Evolutionary conservation across 768 basidiomycete genomes (phyloP).

Genomic region (Suillus discolor): DNA sequence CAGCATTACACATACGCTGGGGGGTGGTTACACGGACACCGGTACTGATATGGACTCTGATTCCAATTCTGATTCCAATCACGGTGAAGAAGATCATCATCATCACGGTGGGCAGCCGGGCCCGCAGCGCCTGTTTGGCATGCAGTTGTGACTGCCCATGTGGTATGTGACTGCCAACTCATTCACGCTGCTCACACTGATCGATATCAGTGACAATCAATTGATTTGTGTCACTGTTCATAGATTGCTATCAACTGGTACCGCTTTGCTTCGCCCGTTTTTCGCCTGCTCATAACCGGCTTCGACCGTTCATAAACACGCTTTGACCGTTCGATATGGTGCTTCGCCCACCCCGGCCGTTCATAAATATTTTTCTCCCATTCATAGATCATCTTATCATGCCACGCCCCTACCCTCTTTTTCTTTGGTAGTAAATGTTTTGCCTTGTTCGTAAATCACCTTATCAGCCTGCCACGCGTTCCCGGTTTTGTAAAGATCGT

Average conservation of each 20-base stretch:
- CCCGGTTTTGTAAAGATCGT: neutral
- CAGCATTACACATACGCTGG: neutral
- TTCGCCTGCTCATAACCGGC: too few species aligned
- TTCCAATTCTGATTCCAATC: neutral
- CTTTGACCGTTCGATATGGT: neutral
- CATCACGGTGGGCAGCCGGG: neutral
- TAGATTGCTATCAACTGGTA: too few species aligned
- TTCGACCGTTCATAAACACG: too few species aligned
- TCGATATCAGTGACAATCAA: neutral
- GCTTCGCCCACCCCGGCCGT: neutral
- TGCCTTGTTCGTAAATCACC: neutral
- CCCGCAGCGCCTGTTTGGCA: neutral
- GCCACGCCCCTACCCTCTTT: neutral
- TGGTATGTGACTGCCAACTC: neutral
- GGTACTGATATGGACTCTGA: neutral
- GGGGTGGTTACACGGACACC: neutral
- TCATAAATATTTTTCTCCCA: too few species aligned
- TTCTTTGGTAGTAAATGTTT: neutral
- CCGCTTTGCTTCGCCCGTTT: too few species aligned
- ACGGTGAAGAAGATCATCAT: neutral
- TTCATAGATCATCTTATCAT: neutral
- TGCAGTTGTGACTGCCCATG: neutral
- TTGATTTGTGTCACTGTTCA: too few species aligned
- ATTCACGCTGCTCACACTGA: neutral
- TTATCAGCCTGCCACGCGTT: neutral